Conservation (phyloP, 2,329 filamentous ascomycete species). For the Aureobasidium sp. region DNA sequence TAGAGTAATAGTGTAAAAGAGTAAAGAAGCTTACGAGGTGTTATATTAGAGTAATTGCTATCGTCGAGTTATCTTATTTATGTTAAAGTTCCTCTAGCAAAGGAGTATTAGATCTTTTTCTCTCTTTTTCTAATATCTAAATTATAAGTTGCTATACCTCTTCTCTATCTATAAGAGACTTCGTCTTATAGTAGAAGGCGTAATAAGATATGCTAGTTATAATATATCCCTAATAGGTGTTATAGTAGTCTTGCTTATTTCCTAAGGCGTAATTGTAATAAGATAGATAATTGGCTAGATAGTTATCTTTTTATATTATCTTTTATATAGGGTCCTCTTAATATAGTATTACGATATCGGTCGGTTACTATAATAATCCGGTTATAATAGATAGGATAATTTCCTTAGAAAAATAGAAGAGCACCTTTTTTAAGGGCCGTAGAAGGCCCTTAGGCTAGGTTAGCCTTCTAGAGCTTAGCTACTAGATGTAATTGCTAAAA, state of each 20-base stretch:
- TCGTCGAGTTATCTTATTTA: not conserved
- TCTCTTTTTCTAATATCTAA: not conserved
- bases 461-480: not conserved
- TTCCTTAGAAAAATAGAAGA: too few relatives aligned
- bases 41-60: not conserved
- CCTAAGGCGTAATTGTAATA: not conserved
- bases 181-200: not conserved
- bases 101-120: not conserved
- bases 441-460: not conserved
- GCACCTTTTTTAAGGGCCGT: not conserved
- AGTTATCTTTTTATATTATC: not conserved
- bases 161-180: too few relatives aligned
- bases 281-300: not conserved
- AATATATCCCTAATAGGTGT: not conserved
- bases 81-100: not conserved
- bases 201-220: not conserved
- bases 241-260: not conserved
- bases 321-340: not conserved
- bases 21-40: not conserved
- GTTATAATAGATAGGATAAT: too few relatives aligned
- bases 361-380: too few relatives aligned
- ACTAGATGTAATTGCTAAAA: not conserved
- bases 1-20: not conserved
- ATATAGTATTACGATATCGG: too few relatives aligned
- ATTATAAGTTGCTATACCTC: too few relatives aligned